Evolutionary conservation across 192 early-diverging fungal genomes (phyloP), one percentile per base, ranked within the genome.

Genomic region (Allomyces arbusculus): DNA sequence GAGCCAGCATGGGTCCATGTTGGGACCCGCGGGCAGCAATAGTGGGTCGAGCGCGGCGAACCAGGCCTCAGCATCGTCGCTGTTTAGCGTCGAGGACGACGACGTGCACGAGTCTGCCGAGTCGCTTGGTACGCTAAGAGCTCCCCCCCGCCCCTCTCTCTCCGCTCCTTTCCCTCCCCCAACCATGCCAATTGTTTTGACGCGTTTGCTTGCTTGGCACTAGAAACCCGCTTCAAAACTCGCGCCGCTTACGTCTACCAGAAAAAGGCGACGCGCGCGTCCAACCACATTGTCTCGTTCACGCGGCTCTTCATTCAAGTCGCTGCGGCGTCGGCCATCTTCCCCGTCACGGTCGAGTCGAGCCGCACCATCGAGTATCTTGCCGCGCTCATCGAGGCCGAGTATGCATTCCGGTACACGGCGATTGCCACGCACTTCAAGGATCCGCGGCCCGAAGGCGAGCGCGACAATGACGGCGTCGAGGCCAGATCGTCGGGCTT

Each of bases 331-430:
- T 61, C 69, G 0, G 44, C 71, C 14, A 70, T 62, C n/a, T 82
- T 84, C 67, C 69, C 74, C 6, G 65, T 85, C 50, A 82, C 82
- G 0, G 74, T 83, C 6, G 76, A 80, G 22, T 71, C 74, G 61
- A 73, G 69, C 22, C 75, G 78, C 24, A 85, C 78, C 16, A 72
- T 88, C 26, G 86, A 88, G 69, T 74, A 83, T 33, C 69, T 88
- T 25, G 80, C 82, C 10, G 67, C 76, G 4, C 81, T 81, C 68
- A 86, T 87, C 61, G 86, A 88, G 62, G 86, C 86, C 22, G 86
- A 88, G 71, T 85, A 81, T 66, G 76, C 81, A 10, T 82, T 82
- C 45, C 61, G 65, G 62, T 75, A 73, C 69, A 64, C 72, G 10
- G 62, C 76, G 22, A 24, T 69, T 24, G 64, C 72, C 44, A 63